Percentiles rank a stretch among this genome's conserved stretches.
Conservation (phyloP, 1,284 basidiomycete genomes). For the Ustilago tritici region DNA sequence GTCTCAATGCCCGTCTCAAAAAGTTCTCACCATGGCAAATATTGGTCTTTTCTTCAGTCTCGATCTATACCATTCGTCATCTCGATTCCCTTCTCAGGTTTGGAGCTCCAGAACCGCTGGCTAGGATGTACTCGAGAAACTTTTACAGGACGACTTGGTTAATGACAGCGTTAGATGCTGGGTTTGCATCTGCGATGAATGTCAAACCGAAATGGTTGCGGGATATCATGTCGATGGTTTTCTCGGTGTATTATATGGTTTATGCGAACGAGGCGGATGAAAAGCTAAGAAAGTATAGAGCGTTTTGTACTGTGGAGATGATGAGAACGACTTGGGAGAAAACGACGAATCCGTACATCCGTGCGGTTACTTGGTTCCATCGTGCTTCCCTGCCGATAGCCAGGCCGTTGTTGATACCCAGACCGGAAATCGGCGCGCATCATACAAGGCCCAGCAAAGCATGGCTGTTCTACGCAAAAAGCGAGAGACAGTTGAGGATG, state of each 20-base stretch:
- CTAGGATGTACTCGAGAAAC: slow-evolving; percentile 82
- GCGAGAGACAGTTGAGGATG: slow-evolving; percentile 75
- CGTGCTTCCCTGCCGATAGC: slow-evolving; percentile 76
- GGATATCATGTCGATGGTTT: slow-evolving; percentile 77
- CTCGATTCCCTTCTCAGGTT: slow-evolving; percentile 88
- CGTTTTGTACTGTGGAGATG: slow-evolving; percentile 95
- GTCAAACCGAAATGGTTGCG: slow-evolving; percentile 92
- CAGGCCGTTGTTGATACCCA: slow-evolving; percentile 82
- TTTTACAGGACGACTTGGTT: slow-evolving; percentile 99
- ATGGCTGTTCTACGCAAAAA: slow-evolving; percentile 84
- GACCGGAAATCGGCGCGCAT: slow-evolving; percentile 73
- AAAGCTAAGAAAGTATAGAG: slow-evolving; percentile 88
- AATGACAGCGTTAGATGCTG: slow-evolving; percentile 86
- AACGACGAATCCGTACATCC: slow-evolving; percentile 89
- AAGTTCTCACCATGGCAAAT: slow-evolving; percentile 95
- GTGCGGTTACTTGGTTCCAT: slow-evolving; percentile 76
- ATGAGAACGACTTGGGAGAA: slow-evolving; percentile 96
- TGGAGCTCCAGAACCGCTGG: slow-evolving; percentile 90
- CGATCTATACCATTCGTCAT: slow-evolving; percentile 86
- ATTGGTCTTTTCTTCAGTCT: slow-evolving; percentile 84
- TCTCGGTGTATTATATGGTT: slow-evolving; percentile 91
- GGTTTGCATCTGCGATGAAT: slow-evolving; percentile 93
- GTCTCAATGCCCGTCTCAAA: slow-evolving; percentile 46
- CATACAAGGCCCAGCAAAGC: slow-evolving; percentile 81
- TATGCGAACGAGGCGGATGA: slow-evolving; percentile 89